Percentiles rank a stretch among this genome's conserved stretches.
Evolutionary conservation across 75 land plant genomes (phyloP).

Genomic region (Picea sitchensis): DNA sequence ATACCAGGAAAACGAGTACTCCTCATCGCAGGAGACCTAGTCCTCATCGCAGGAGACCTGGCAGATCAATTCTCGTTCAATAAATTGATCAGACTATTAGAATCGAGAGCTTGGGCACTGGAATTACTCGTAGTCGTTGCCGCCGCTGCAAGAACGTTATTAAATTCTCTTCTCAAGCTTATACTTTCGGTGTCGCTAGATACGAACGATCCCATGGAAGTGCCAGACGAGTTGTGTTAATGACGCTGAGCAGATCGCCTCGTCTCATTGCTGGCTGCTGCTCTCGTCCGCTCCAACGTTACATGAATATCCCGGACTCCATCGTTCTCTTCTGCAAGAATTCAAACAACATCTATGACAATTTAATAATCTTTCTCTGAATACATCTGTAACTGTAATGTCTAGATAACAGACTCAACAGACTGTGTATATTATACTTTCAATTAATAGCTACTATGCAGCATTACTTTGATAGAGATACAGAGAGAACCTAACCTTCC

Average conservation of each 20-base stretch:
- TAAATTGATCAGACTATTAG: neutral
- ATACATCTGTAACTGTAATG: too few species aligned
- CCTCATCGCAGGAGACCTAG: neutral
- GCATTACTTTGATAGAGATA: too few species aligned
- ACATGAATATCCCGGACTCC: too few species aligned
- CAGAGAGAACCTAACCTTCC: too few species aligned
- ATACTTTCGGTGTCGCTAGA: neutral
- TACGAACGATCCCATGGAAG: neutral
- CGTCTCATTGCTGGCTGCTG: too few species aligned
- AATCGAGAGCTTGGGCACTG: neutral
- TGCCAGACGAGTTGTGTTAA: neutral
- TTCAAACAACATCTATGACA: too few species aligned
- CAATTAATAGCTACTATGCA: too few species aligned
- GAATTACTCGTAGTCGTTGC: neutral
- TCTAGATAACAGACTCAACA: too few species aligned
- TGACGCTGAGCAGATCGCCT: neutral
- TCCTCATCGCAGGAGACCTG: neutral
- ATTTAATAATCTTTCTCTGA: too few species aligned
- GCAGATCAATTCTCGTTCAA: neutral
- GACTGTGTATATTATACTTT: too few species aligned
- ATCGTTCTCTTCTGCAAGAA: too few species aligned
- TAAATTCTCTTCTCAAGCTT: conserved; percentile 7
- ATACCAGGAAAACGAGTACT: neutral
- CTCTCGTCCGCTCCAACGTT: too few species aligned
- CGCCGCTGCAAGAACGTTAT: neutral